phyloP scores from a whole-genome alignment of 805 yeast species.

The Saitoella complicata region DNA sequence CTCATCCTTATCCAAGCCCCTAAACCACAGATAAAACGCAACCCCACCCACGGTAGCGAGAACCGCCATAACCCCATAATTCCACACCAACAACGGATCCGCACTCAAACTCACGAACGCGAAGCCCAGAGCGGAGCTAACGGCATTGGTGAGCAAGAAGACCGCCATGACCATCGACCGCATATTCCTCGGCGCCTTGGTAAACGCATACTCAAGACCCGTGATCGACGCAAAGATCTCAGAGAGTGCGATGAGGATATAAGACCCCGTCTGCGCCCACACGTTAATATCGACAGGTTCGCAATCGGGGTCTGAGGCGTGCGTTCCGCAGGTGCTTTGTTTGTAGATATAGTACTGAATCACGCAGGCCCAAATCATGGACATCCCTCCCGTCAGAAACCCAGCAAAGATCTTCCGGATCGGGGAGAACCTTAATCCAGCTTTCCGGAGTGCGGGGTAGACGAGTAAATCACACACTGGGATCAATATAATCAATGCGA shows the following conservation, averaged over 20 bases:
- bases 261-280: constrained; percentile 56
- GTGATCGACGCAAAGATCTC: constrained; percentile 70
- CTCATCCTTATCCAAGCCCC: constrained; percentile 37
- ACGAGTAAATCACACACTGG: constrained; percentile 50
- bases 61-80: constrained; percentile 45
- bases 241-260: constrained; percentile 53
- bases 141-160: constrained; percentile 53
- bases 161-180: constrained; percentile 46
- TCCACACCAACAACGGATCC: constrained; percentile 58
- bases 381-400: constrained; percentile 43
- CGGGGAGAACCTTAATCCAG: constrained; percentile 44
- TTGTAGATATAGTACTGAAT: constrained; percentile 53
- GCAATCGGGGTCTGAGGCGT: constrained; percentile 29
- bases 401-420: constrained; percentile 58
- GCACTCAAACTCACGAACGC: constrained; percentile 50
- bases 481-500: constrained; percentile 57
- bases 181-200: constrained; percentile 62
- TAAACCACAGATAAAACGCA: constrained; percentile 45
- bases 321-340: constrained; percentile 58
- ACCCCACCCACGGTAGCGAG: constrained; percentile 45
- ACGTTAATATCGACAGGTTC: constrained; percentile 44
- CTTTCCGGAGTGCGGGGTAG: constrained; percentile 36
- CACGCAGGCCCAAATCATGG: constrained; percentile 65
- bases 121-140: constrained; percentile 63
- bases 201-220: constrained; percentile 70